These are phyloP conservation scores for Firmiana major DNA, from an alignment of 345 rosid genomes.

Conservation along the genomic window DNA sequence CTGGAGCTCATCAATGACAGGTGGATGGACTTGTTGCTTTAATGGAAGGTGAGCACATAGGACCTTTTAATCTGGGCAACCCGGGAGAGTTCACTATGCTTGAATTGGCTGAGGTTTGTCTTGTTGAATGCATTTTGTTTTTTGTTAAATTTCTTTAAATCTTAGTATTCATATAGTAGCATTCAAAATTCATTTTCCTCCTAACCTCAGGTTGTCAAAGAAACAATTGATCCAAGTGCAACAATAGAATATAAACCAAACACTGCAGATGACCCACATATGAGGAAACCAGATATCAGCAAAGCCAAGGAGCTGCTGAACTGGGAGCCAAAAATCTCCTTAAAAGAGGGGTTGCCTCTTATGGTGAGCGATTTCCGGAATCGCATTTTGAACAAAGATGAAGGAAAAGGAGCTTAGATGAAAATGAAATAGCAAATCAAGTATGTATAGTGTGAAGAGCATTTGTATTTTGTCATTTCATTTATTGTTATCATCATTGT, in stretches of 20 bases:
- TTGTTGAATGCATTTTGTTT: constrained; percentile 3
- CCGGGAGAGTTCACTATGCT: constrained; percentile 98
- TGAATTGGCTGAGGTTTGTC: constrained; percentile 91
- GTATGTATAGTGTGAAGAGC: constrained; percentile 40
- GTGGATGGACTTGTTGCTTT: constrained; percentile 85
- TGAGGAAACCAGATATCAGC: constrained; percentile 88
- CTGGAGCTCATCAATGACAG: constrained; percentile 30
- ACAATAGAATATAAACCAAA: constrained; percentile 80
- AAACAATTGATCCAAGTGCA: constrained; percentile 84
- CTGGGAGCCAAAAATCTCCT: constrained; percentile 89
- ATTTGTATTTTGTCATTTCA: constrained; percentile 24
- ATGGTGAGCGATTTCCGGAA: constrained; percentile 89
- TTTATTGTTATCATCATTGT: constrained; percentile 6
- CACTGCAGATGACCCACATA: constrained; percentile 94
- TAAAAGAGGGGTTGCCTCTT: constrained; percentile 78
- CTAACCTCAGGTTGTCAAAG: constrained; percentile 66
- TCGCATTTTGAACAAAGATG: constrained; percentile 77
- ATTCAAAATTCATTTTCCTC: not conserved
- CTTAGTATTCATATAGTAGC: not conserved
- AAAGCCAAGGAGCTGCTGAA: constrained; percentile 82
- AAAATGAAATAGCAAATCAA: not conserved
- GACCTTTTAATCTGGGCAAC: constrained; percentile 94
- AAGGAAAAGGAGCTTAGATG: constrained; percentile 57
- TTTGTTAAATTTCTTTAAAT: not conserved
- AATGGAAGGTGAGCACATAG: constrained; percentile 89